Conservation (phyloP, 2,329 filamentous ascomycete species). For the Acrodontium crateriforme region DNA sequence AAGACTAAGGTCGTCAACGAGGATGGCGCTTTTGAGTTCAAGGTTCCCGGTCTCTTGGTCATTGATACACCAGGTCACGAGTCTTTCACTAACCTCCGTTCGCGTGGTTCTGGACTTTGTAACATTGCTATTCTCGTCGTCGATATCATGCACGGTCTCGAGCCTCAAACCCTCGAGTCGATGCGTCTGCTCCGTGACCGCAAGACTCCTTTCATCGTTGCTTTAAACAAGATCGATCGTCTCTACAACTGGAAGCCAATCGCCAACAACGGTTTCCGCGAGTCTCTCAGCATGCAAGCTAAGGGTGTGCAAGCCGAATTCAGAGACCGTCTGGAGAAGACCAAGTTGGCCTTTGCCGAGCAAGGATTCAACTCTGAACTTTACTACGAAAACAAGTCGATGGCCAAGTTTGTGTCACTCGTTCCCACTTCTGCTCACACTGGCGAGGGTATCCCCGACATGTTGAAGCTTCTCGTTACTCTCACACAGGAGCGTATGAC, state of each 20-base stretch:
- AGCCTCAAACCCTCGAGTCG: conserved; percentile 92
- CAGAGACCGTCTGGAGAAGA: conserved; percentile 73
- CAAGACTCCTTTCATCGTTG: conserved; percentile 96
- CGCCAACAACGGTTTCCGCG: conserved; percentile 95
- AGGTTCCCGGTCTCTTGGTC: conserved; percentile 87
- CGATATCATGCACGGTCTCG: conserved; percentile 98
- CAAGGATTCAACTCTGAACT: conserved; percentile 97
- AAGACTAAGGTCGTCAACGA: conserved; percentile 91
- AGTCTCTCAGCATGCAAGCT: conserved; percentile 78
- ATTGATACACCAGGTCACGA: conserved; percentile 99
- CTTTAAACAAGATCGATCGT: conserved; percentile 99
- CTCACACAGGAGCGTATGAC: conserved; percentile 97
- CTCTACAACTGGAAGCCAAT: conserved; percentile 98
- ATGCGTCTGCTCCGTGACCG: conserved; percentile 87
- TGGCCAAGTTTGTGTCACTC: conserved; percentile 87
- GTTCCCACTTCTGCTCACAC: conserved; percentile 95
- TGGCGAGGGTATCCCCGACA: conserved; percentile 97
- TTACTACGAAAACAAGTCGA: conserved; percentile 95
- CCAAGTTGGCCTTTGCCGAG: conserved; percentile 87
- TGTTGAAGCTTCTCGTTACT: conserved; percentile 87
- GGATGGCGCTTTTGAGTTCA: conserved; percentile 85
- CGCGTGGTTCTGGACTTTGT: conserved; percentile 91
- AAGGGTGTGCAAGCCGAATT: conserved; percentile 93
- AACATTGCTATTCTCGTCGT: conserved; percentile 99
- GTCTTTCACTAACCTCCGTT: conserved; percentile 97